These are phyloP conservation scores for Scutellaria baicalensis DNA, from an alignment of 257 asterid species.

Conservation along the genomic window DNA sequence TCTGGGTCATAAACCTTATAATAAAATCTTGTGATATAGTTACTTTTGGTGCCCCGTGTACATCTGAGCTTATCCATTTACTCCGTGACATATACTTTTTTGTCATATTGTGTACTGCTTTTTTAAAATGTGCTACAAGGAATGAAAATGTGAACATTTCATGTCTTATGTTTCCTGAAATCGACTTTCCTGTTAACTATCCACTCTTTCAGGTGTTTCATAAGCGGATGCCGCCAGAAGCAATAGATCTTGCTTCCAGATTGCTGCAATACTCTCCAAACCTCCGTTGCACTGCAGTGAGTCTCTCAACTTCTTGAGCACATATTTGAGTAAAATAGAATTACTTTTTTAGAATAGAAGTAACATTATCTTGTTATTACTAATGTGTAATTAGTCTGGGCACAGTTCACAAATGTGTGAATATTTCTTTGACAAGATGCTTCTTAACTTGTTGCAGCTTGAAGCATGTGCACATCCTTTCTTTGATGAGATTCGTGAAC, in stretches of 20 bases:
- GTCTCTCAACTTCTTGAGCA: conserved; percentile 20
- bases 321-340: background rate
- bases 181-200: background rate
- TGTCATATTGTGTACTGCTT: background rate
- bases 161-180: background rate
- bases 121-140: background rate
- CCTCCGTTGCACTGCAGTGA: conserved; percentile 93
- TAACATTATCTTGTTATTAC: background rate
- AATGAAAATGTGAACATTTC: background rate
- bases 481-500: conserved; percentile 94
- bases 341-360: background rate
- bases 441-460: conserved; percentile 50
- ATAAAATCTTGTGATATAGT: background rate
- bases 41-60: background rate
- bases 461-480: conserved; percentile 92
- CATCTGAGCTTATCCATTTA: background rate
- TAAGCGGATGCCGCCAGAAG: conserved; percentile 96
- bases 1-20: background rate
- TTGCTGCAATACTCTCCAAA: conserved; percentile 92
- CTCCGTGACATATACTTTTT: background rate
- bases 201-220: conserved; percentile 60
- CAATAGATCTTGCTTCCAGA: conserved; percentile 92
- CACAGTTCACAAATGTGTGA: background rate
- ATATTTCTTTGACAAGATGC: conserved; percentile 2
- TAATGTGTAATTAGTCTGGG: background rate